A percentile compares a stretch with the other conserved stretches of the same genome.
phyloP scores from a whole-genome alignment of 2,329 filamentous ascomycete species.

The Sclerotinia glacialis region DNA sequence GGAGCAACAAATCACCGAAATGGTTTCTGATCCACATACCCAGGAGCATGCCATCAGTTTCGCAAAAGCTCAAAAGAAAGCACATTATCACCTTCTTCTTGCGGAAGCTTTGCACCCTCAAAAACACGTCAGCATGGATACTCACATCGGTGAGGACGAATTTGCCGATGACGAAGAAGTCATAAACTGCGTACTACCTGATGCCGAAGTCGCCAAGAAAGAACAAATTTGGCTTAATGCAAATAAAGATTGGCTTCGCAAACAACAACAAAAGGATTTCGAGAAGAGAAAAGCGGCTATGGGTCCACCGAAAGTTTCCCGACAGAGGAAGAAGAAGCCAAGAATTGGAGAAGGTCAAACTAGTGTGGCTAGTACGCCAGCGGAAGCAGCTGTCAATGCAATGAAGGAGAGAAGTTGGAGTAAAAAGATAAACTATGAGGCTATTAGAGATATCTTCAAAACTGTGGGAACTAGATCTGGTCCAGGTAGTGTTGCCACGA shows the following conservation, averaged over 20 bases:
- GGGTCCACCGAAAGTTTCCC: conserved; percentile 54
- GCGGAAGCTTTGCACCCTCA: conserved; percentile 49
- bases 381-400: conserved; percentile 66
- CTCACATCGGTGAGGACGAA: conserved; percentile 72
- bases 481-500: conserved; percentile 49
- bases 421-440: conserved; percentile 72
- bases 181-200: conserved; percentile 69
- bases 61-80: conserved; percentile 55
- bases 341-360: conserved; percentile 63
- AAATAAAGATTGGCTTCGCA: conserved; percentile 89
- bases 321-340: conserved; percentile 54
- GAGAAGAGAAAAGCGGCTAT: conserved; percentile 62
- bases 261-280: conserved; percentile 80
- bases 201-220: conserved; percentile 75
- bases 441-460: conserved; percentile 45
- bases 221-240: conserved; percentile 92
- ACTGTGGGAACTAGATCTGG: conserved; percentile 43
- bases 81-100: conserved; percentile 52
- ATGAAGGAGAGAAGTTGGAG: conserved; percentile 67
- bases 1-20: conserved; percentile 67
- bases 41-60: conserved; percentile 56
- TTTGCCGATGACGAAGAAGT: conserved; percentile 91
- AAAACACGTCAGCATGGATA: conserved; percentile 54
- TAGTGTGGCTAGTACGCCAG: conserved; percentile 63
- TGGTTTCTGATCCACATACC: conserved; percentile 62